phyloP scores from a whole-genome alignment of 2,329 filamentous ascomycete genomes.

The Exophiala dermatitidis region DNA sequence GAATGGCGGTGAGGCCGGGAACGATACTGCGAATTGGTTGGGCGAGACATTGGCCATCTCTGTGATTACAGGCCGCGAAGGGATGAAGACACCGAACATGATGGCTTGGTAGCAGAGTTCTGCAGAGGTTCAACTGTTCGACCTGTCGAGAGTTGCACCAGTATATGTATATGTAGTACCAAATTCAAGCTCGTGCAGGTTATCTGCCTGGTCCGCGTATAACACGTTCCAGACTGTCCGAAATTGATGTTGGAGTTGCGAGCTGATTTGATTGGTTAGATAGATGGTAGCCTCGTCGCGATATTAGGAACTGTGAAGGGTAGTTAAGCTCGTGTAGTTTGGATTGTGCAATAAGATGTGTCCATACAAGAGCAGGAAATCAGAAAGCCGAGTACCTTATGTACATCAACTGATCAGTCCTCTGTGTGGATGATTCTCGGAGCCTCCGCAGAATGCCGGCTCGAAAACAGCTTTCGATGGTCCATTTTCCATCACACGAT shows the following conservation, averaged over 20 bases:
- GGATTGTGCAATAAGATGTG: too few relatives aligned
- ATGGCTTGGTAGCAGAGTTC: neutral
- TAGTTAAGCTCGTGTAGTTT: too few relatives aligned
- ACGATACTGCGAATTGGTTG: constrained; percentile 57
- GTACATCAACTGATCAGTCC: neutral
- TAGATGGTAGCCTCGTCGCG: too few relatives aligned
- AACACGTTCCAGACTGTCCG: too few relatives aligned
- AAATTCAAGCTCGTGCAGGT: too few relatives aligned
- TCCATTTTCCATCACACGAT: neutral
- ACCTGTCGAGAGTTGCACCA: too few relatives aligned
- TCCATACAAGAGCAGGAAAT: too few relatives aligned
- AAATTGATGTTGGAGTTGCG: too few relatives aligned
- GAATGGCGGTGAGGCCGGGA: constrained; percentile 55
- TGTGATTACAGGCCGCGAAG: constrained; percentile 54
- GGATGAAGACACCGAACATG: constrained; percentile 58
- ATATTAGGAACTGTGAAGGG: too few relatives aligned
- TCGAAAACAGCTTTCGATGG: neutral
- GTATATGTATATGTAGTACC: too few relatives aligned
- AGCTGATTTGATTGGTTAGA: too few relatives aligned
- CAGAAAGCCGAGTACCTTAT: neutral
- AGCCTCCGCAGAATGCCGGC: neutral
- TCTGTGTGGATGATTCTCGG: neutral
- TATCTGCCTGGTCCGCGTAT: too few relatives aligned
- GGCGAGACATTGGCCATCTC: constrained; percentile 46
- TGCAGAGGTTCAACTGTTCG: neutral